These are phyloP conservation scores for Entomortierella chlamydospora DNA, from an alignment of 192 early-diverging fungal species.

Conservation along the genomic window DNA sequence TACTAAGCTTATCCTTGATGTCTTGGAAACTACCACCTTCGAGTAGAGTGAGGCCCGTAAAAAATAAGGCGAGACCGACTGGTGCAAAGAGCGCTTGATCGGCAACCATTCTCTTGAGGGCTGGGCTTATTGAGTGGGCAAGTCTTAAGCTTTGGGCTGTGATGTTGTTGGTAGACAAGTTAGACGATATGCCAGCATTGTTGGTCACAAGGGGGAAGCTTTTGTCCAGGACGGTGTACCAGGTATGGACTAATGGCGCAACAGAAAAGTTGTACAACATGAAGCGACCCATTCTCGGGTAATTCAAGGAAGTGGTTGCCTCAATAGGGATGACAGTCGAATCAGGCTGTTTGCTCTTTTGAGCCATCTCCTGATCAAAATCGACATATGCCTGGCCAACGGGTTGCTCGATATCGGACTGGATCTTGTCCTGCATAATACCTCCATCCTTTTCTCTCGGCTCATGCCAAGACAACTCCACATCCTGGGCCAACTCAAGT, in stretches of 20 bases:
- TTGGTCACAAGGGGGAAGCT: conserved; percentile 63
- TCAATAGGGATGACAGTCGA: neutral
- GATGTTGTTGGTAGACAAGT: neutral
- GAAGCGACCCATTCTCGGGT: conserved; percentile 67
- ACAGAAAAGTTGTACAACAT: conserved; percentile 75
- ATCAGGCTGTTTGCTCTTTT: conserved; percentile 8
- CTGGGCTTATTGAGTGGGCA: conserved; percentile 19
- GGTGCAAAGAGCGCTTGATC: conserved; percentile 80
- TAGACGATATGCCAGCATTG: too few relatives aligned
- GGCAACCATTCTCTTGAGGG: conserved; percentile 44
- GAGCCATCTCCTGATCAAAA: neutral
- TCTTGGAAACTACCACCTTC: conserved; percentile 64
- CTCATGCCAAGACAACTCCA: conserved; percentile 4
- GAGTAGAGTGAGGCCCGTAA: conserved; percentile 69
- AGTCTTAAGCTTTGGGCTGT: neutral
- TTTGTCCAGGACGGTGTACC: conserved; percentile 76
- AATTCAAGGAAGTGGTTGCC: conserved; percentile 33
- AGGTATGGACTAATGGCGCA: conserved; percentile 75
- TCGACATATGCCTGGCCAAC: neutral
- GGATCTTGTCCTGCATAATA: neutral
- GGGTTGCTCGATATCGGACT: neutral
- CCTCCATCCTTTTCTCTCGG: neutral
- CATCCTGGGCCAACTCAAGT: conserved; percentile 3
- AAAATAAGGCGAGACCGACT: conserved; percentile 73
- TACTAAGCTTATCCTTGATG: conserved; percentile 68